phyloP scores from a whole-genome alignment of 192 early-diverging fungal genomes.

The Rhizoclosmatium globosum region DNA sequence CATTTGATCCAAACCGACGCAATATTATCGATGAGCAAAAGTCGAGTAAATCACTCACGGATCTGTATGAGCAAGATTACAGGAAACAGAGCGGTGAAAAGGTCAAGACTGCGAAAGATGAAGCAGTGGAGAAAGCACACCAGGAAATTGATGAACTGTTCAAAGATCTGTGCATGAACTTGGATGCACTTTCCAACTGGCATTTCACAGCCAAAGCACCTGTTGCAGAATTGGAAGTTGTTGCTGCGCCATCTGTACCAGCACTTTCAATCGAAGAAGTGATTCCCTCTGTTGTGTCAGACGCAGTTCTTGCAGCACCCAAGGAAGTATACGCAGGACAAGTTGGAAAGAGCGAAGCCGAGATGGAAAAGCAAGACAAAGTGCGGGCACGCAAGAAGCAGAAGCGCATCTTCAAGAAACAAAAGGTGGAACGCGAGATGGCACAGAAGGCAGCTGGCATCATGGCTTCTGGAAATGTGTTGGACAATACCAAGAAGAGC shows the following conservation, averaged over 20 bases:
- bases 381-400: constrained; percentile 70
- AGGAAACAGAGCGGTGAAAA: constrained; percentile 59
- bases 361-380: constrained; percentile 81
- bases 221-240: constrained; percentile 78
- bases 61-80: constrained; percentile 93
- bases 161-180: constrained; percentile 78
- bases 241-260: constrained; percentile 66
- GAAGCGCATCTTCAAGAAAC: constrained; percentile 75
- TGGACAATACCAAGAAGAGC: constrained; percentile 48
- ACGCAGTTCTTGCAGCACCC: constrained; percentile 84
- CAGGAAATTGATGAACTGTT: constrained; percentile 81
- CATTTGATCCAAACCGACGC: constrained; percentile 66
- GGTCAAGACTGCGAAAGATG: constrained; percentile 76
- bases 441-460: constrained; percentile 48
- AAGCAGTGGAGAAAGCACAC: constrained; percentile 80
- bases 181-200: constrained; percentile 95
- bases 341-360: constrained; percentile 78
- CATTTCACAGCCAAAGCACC: constrained; percentile 88
- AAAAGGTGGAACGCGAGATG: constrained; percentile 52
- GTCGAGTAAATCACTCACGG: constrained; percentile 86
- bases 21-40: constrained; percentile 88
- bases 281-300: constrained; percentile 84
- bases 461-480: constrained; percentile 57
- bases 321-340: constrained; percentile 88
- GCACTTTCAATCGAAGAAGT: constrained; percentile 96